Evolutionary conservation across 1,284 basidiomycete species (phyloP), one percentile per base, ranked within the genome.

Genomic region (Melampsora abietis-canadensis): DNA sequence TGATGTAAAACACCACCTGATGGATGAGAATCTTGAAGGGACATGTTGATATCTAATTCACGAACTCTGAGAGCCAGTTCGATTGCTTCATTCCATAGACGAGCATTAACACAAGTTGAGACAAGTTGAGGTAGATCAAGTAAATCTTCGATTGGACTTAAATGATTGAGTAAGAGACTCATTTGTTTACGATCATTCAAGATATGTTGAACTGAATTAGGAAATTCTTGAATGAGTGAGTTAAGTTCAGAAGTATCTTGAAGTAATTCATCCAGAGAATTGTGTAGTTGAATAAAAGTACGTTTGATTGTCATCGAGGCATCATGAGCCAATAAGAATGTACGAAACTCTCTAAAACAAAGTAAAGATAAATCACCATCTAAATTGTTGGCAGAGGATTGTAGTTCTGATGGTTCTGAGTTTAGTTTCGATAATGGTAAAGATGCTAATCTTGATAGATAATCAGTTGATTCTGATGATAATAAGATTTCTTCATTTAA

Each of bases 1-100:
- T 60, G 66, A 54, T 51, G 47, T 31, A 54, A 34, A 34, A 54
- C n/a, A 54, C 51, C 51, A 24, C 19, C 21, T 31, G 21, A n/a
- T 24, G 24, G 24, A 54, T 31, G 30, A 61, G 19, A 7, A 27
- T 34, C 24, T 30, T 61, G 21, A 31, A 27, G 60, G 2, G 21
- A 30, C 4, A 61, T 6, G 3, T 61, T 30, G 10, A 12, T 40
- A 17, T 61, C 31, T 17, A 70, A 30, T 17, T 46, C 24, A 27
- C 12, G 24, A 40, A 68, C 21, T 68, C 57, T 68, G 30, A 40
- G 5, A 46, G 59, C 68, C 10, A 70, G 27, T 30, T 63, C 40
- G 19, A 70, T 70, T 24, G 60, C 68, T 63, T 70, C 57, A 63
- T 63, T 70, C 54, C 54, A 31, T 19, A 70, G 19, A 21, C 48